A percentile compares a stretch with the other conserved stretches of the same genome.
Evolutionary conservation across 768 basidiomycete species (phyloP).

Genomic region (Lactarius indigo): DNA sequence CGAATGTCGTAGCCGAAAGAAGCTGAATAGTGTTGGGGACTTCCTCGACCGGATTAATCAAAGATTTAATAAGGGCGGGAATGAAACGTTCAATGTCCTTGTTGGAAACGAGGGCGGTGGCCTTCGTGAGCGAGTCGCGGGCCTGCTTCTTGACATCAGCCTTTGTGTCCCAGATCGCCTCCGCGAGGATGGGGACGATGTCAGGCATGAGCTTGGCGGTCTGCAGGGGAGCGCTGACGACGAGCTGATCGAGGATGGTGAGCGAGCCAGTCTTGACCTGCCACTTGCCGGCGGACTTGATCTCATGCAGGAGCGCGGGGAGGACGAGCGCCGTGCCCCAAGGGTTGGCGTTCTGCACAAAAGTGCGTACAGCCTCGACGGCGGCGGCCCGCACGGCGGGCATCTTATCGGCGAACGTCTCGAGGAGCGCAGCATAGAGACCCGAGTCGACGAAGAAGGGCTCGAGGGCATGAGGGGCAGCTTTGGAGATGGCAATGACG

Average conservation of each 20-base stretch:
- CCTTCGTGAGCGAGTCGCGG: conserved; percentile 90
- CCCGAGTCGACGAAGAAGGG: conserved; percentile 85
- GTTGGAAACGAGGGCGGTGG: conserved; percentile 92
- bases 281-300: conserved; percentile 97
- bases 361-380: conserved; percentile 74
- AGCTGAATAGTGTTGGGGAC: conserved; percentile 91
- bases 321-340: conserved; percentile 85
- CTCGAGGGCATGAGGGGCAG: conserved; percentile 75
- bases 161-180: conserved; percentile 99
- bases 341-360: conserved; percentile 76
- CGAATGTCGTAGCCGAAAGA: conserved; percentile 98
- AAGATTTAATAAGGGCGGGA: conserved; percentile 94
- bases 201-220: conserved; percentile 89
- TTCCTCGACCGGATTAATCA: conserved; percentile 99
- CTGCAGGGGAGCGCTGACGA: conserved; percentile 76
- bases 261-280: conserved; percentile 92
- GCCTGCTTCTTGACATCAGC: conserved; percentile 98
- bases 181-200: conserved; percentile 89
- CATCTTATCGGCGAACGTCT: conserved; percentile 93
- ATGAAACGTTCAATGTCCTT: conserved; percentile 98
- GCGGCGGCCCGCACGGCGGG: conserved; percentile 83
- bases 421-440: conserved; percentile 81
- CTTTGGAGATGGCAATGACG: conserved; percentile 55
- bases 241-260: conserved; percentile 79
- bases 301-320: conserved; percentile 84